Base-by-base conservation (phyloP, 805 yeast genomes). In the Lipomyces orientalis region DNA sequence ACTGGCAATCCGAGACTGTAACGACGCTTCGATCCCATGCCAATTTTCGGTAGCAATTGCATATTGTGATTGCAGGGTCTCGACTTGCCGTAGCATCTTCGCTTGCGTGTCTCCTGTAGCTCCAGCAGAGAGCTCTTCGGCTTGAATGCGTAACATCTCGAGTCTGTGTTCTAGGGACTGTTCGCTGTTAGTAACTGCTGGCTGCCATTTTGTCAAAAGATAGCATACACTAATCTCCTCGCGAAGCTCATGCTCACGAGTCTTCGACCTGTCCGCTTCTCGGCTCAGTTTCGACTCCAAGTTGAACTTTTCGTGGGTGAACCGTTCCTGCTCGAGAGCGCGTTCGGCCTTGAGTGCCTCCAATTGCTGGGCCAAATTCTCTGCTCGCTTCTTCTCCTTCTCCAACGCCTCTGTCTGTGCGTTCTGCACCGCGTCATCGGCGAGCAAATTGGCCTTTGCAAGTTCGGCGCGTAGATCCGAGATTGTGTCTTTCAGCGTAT, bases 31-130 rank as follows among this genome's bases (percentile, higher is more conserved):
- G 55, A 92, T 87, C 22, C 87, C 80, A 65, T 89, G 88, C 97
- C 97, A 91, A 76, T 89, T 91, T 70, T 88, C 91, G 65, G 89
- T 89, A 0, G 94, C 90, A 16, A 88, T 84, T 7, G 90, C 84
- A 71, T 90, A 89, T 76, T 93, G 95, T 1, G 85, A 80, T 74
- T 90, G 93, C 25, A 91, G 75, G 16, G 83, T 79, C 56, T 84
- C 86, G 71, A 88, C 87, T 54, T 85, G 83, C 14, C 76, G 74
- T 46, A 76, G 69, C 37, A 77, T 66, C 43, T 81, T 76, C 63
- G 79, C 81, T 59, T 81, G 82, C 51, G 79, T 67, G 43, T 67
- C 74, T 22, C 72, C 69, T 4, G 71, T 64, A 0, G 77, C 71
- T 1, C 71, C 80, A 4, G 80, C 78, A 33, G 77, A 74, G 1